These are phyloP conservation scores for Epichloe coenophiala DNA, from an alignment of 2,329 filamentous ascomycete species.

Conservation along the genomic window DNA sequence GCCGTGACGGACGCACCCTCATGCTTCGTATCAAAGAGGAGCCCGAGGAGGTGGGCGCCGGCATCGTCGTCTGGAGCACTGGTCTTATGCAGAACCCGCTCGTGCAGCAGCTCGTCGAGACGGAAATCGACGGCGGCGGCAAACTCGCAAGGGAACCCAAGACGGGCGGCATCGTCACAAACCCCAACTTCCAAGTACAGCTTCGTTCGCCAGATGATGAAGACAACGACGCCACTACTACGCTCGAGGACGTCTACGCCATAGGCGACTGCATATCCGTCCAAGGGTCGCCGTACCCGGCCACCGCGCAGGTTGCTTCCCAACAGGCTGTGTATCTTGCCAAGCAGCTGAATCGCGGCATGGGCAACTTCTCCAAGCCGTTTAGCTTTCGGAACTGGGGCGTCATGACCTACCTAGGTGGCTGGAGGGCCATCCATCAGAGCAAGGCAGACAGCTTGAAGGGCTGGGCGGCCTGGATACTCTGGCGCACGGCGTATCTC, in stretches of 20 bases:
- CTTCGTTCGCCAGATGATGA: slow-evolving; percentile 20
- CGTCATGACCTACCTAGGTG: too few relatives aligned
- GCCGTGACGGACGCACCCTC: slow-evolving; percentile 32
- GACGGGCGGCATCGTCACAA: slow-evolving; percentile 51
- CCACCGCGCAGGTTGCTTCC: too few relatives aligned
- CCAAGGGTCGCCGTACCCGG: slow-evolving; percentile 19
- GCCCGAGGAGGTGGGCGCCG: slow-evolving; percentile 51
- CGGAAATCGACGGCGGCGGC: slow-evolving; percentile 19
- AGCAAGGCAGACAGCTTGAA: too few relatives aligned
- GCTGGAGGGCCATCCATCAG: too few relatives aligned
- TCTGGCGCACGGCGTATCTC: too few relatives aligned
- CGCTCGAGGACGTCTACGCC: slow-evolving; percentile 52
- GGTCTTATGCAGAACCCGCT: slow-evolving; percentile 70
- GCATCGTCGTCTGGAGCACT: slow-evolving; percentile 64
- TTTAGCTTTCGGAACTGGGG: too few relatives aligned
- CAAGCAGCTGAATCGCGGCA: too few relatives aligned
- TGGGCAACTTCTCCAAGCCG: too few relatives aligned
- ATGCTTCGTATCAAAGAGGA: slow-evolving; percentile 53
- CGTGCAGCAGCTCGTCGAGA: slow-evolving; percentile 41
- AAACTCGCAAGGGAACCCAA: slow-evolving; percentile 32
- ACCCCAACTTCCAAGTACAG: slow-evolving; percentile 48
- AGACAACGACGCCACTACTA: slow-evolving; percentile 11
- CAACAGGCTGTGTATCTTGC: too few relatives aligned
- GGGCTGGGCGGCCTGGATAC: too few relatives aligned
- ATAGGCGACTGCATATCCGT: slow-evolving; percentile 60